Evolutionary conservation across 768 basidiomycete species (phyloP).

Genomic region (Neoboletus brunneissimus): DNA sequence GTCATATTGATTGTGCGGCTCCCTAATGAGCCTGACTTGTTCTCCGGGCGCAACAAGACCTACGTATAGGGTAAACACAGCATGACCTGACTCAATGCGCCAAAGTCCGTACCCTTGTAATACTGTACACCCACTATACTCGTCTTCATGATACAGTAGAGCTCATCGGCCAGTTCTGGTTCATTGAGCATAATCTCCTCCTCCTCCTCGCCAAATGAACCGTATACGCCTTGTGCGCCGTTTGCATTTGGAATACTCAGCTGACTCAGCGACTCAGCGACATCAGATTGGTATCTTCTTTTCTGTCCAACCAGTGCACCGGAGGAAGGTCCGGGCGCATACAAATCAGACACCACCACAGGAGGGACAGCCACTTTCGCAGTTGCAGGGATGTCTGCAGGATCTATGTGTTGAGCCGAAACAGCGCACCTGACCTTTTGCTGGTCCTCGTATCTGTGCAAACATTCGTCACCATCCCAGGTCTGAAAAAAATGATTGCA

Average conservation of each 20-base stretch:
- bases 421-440: slow-evolving; percentile 60
- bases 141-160: slow-evolving; percentile 57
- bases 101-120: slow-evolving; percentile 52
- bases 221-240: slow-evolving; percentile 1
- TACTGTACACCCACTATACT: slow-evolving; percentile 84
- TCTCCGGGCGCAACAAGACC: slow-evolving; percentile 81
- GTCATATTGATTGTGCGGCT: slow-evolving; percentile 70
- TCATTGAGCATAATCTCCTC: slow-evolving; percentile 42
- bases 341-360: not conserved
- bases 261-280: slow-evolving; percentile 15
- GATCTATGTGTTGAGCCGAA: slow-evolving; percentile 50
- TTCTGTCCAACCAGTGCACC: slow-evolving; percentile 28
- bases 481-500: slow-evolving; percentile 10
- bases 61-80: slow-evolving; percentile 24
- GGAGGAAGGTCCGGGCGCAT: slow-evolving; percentile 11
- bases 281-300: slow-evolving; percentile 44
- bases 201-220: slow-evolving; percentile 36
- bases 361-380: slow-evolving; percentile 30
- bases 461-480: not conserved
- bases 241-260: slow-evolving; percentile 19
- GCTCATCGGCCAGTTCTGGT: slow-evolving; percentile 59
- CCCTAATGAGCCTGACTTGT: slow-evolving; percentile 63
- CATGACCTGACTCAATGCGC: not conserved
- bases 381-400: slow-evolving; percentile 51
- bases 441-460: slow-evolving; percentile 55